Conservation (phyloP, 495 filamentous ascomycete genomes). For the Xylona heveae region DNA sequence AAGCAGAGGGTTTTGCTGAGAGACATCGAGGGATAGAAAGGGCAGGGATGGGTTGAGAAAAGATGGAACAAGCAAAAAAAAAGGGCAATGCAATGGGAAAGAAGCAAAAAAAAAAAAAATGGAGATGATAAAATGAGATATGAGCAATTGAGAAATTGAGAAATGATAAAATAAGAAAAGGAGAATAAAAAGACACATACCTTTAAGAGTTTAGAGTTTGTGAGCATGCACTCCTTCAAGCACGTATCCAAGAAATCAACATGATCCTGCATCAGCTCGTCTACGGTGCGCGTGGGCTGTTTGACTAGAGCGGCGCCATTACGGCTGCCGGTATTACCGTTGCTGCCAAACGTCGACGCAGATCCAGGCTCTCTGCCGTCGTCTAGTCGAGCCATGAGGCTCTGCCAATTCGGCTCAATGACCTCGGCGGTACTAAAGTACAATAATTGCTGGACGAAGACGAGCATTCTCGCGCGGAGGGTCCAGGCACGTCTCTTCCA, state of each 20-base stretch:
- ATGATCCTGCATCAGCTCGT: conserved; percentile 97
- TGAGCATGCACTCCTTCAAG: conserved; percentile 96
- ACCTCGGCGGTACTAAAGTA: conserved; percentile 96
- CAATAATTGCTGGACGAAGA: conserved; percentile 86
- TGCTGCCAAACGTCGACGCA: conserved; percentile 11
- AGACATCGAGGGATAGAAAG: not conserved
- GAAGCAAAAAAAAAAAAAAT: no score
- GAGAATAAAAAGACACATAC: no score
- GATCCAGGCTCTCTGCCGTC: conserved; percentile 26
- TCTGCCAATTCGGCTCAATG: conserved; percentile 93
- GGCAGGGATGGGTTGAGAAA: not conserved
- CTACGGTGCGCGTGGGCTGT: conserved; percentile 43
- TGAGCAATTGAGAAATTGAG: no score
- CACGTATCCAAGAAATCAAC: conserved; percentile 96
- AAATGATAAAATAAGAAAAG: no score
- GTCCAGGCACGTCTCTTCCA: conserved; percentile 93
- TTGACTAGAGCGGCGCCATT: conserved; percentile 32
- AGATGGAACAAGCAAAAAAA: no score
- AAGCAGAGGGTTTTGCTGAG: not conserved
- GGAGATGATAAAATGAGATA: no score
- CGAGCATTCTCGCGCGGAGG: conserved; percentile 76
- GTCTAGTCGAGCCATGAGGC: conserved; percentile 65
- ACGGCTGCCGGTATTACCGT: not conserved
- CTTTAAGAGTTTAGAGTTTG: conserved; percentile 78
- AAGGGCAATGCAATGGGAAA: no score